A percentile compares a stretch with the other conserved stretches of the same genome.
phyloP scores from a whole-genome alignment of 306 rosid genomes.

The Quercus glauca region DNA sequence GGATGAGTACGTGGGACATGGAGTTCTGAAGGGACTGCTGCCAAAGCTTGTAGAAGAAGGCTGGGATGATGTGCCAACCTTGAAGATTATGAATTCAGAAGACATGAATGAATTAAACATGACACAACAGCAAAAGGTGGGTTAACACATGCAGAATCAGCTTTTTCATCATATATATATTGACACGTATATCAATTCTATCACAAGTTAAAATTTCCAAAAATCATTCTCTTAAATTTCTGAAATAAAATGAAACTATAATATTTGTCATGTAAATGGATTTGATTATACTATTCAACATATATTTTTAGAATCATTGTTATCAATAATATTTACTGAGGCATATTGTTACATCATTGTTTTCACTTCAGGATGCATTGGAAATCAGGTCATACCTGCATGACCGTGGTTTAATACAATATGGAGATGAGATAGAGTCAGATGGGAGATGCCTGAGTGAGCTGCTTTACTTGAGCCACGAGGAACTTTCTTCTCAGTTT shows the following conservation, averaged over 20 bases:
- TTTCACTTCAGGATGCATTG: conserved; percentile 56
- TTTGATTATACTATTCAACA: background rate
- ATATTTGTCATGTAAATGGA: background rate
- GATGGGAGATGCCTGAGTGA: conserved; percentile 48
- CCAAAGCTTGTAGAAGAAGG: conserved; percentile 76
- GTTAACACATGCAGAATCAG: background rate
- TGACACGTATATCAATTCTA: no score
- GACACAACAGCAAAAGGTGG: conserved; percentile 74
- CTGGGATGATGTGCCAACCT: conserved; percentile 90
- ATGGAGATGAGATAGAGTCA: conserved; percentile 67
- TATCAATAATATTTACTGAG: background rate
- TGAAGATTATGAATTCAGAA: conserved; percentile 73
- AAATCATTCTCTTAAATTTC: no score
- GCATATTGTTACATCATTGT: background rate
- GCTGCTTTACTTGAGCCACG: conserved; percentile 43
- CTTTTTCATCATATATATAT: background rate
- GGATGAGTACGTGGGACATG: conserved; percentile 79
- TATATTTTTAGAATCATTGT: background rate
- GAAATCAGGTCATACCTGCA: conserved; percentile 84
- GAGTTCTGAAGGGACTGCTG: conserved; percentile 62
- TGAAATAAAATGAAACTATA: background rate
- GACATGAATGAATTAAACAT: conserved; percentile 76
- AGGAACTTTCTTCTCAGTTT: conserved; percentile 49
- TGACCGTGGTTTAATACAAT: conserved; percentile 74
- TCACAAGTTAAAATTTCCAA: no score